Evolutionary conservation across 2,329 filamentous ascomycete species (phyloP).

Genomic region (Clonostachys chloroleuca): DNA sequence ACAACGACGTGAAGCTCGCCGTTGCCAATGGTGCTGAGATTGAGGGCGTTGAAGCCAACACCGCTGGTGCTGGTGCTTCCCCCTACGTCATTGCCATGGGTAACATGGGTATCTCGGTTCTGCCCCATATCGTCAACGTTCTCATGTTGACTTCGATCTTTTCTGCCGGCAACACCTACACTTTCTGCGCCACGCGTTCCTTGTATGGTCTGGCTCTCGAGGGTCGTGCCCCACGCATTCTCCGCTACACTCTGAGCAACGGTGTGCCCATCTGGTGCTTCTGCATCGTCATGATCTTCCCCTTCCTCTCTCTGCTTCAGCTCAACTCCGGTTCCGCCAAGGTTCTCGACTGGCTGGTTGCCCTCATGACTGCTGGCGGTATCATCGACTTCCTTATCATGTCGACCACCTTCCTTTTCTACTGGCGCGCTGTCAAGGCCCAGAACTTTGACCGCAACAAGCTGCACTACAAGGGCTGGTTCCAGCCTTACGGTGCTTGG

Average conservation of each 20-base stretch:
- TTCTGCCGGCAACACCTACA: conserved; percentile 45
- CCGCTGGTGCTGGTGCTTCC: conserved; percentile 38
- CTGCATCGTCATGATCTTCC: conserved; percentile 45
- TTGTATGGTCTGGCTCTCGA: conserved; percentile 46
- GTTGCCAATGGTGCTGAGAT: conserved; percentile 11
- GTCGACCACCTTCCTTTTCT: conserved; percentile 37
- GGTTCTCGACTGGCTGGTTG: conserved; percentile 50
- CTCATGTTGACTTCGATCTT: conserved; percentile 36
- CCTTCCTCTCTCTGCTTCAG: conserved; percentile 47
- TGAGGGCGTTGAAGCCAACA: conserved; percentile 19
- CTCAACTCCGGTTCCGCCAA: conserved; percentile 40
- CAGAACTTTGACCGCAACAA: conserved; percentile 45
- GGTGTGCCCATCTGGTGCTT: conserved; percentile 61
- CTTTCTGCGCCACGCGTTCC: conserved; percentile 44
- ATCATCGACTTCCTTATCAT: conserved; percentile 60
- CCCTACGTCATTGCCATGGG: conserved; percentile 54
- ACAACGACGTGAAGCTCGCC: conserved; percentile 51
- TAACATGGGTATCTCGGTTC: conserved; percentile 44
- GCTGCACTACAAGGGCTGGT: conserved; percentile 52
- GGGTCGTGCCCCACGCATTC: conserved; percentile 43
- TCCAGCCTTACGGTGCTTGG: conserved; percentile 55
- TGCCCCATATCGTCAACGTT: conserved; percentile 57
- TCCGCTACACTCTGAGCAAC: conserved; percentile 54
- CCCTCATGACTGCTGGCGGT: conserved; percentile 51
- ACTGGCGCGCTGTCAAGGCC: conserved; percentile 46